Evolutionary conservation across 75 land plant species (phyloP).

Genomic region (Azolla pinnata): DNA sequence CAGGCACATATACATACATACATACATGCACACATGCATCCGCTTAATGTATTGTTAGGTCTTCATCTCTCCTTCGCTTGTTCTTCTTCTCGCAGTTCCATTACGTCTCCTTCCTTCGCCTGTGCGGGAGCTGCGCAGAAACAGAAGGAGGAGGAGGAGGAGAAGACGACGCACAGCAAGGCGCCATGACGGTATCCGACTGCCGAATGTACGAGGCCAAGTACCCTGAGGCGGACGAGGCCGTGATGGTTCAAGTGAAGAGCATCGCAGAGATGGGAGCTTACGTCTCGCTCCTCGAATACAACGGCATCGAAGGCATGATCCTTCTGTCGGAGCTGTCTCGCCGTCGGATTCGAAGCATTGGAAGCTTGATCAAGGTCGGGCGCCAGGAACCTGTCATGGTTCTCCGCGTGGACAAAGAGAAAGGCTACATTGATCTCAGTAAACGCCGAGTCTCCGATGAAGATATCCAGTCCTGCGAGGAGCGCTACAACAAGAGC

Average conservation of each 20-base stretch:
- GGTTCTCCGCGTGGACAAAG: slow-evolving; percentile 90
- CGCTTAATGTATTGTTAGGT: no score
- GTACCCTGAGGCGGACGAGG: slow-evolving; percentile 89
- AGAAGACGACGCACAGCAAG: no score
- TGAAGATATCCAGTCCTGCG: slow-evolving; percentile 79
- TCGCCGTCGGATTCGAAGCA: slow-evolving; percentile 84
- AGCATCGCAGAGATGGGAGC: slow-evolving; percentile 96
- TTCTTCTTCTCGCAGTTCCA: no score
- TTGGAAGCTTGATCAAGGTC: slow-evolving; percentile 79
- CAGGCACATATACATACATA: no score
- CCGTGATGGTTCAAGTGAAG: slow-evolving; percentile 96
- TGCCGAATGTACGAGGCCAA: slow-evolving; percentile 92
- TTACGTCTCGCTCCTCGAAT: slow-evolving; percentile 85
- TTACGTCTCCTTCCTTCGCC: no score
- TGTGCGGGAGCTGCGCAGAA: no score
- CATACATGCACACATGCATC: no score
- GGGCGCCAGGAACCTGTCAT: slow-evolving; percentile 93
- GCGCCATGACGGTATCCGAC: slow-evolving; percentile 28
- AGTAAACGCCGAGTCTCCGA: slow-evolving; percentile 86
- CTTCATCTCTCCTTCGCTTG: no score
- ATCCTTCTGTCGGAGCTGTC: slow-evolving; percentile 94
- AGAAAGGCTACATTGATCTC: slow-evolving; percentile 93
- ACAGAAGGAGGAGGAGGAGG: no score
- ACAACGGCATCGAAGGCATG: slow-evolving; percentile 98
- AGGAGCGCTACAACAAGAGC: slow-evolving; percentile 94